Conservation (phyloP, 2,329 filamentous ascomycete genomes). For the Westerdykella aurantiaca region DNA sequence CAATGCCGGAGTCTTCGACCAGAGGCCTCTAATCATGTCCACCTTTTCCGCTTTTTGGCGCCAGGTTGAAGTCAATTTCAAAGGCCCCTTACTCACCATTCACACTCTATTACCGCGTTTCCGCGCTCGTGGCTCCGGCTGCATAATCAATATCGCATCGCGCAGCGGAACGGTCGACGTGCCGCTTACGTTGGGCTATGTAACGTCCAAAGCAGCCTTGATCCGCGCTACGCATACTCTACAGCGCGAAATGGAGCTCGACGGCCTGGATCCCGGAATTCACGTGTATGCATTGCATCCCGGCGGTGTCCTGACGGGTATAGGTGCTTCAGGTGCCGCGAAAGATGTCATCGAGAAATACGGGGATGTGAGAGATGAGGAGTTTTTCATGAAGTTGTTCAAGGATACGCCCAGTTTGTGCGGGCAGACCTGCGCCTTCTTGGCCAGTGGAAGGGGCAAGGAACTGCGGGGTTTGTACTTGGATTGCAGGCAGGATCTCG, state of each 20-base stretch:
- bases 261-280: conserved; percentile 22
- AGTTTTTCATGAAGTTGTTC: conserved; percentile 22
- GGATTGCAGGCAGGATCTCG: conserved; percentile 28
- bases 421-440: conserved; percentile 27
- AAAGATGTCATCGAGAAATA: conserved; percentile 25
- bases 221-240: conserved; percentile 27
- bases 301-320: conserved; percentile 22
- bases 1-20: conserved; percentile 24
- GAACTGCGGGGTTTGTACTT: conserved; percentile 24
- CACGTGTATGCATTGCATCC: conserved; percentile 29
- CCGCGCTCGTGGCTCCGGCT: conserved; percentile 19
- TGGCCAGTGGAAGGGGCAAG: conserved; percentile 23
- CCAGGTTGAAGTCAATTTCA: conserved; percentile 31
- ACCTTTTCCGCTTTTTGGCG: conserved; percentile 23
- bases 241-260: conserved; percentile 26
- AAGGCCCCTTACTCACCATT: conserved; percentile 24
- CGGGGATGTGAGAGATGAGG: conserved; percentile 21
- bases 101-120: conserved; percentile 21
- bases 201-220: conserved; percentile 23
- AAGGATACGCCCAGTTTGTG: conserved; percentile 24
- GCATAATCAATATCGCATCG: conserved; percentile 28
- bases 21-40: conserved; percentile 24
- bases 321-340: conserved; percentile 19
- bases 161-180: conserved; percentile 27
- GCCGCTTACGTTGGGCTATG: conserved; percentile 28